Evolutionary conservation across 768 basidiomycete genomes (phyloP).

Genomic region (Udeniomyces megalosporus): DNA sequence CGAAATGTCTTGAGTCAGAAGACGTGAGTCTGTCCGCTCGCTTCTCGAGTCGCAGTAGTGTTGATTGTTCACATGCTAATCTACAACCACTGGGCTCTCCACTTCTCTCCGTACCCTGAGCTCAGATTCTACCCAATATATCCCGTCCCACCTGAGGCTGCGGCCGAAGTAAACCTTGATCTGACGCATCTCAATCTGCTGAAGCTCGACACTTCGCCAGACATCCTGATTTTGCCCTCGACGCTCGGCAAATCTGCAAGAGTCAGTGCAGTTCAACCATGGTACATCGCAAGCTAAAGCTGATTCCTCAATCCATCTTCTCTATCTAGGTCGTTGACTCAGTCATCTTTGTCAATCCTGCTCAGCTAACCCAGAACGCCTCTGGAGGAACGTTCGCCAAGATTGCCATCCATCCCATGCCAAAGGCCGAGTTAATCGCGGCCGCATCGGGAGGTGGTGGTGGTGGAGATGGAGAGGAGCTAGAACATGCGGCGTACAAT

Average conservation of each 20-base stretch:
- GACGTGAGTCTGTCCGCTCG: constrained; percentile 38
- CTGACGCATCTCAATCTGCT: constrained; percentile 54
- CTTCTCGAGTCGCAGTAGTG: no score
- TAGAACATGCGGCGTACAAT: constrained; percentile 31
- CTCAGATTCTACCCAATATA: constrained; percentile 87
- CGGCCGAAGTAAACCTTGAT: constrained; percentile 75
- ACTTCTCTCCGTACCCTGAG: not conserved
- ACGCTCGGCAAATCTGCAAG: constrained; percentile 78
- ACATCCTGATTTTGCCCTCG: constrained; percentile 75
- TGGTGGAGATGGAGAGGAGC: constrained; percentile 18
- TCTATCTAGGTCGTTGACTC: constrained; percentile 50
- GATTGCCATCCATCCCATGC: constrained; percentile 30
- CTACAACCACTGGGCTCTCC: not conserved
- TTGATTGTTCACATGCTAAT: no score
- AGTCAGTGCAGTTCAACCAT: constrained; percentile 35
- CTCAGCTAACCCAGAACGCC: constrained; percentile 37
- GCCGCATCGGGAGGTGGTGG: constrained; percentile 16
- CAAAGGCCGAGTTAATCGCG: constrained; percentile 20
- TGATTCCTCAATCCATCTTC: no score
- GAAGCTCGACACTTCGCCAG: constrained; percentile 42
- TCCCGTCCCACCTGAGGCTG: constrained; percentile 58
- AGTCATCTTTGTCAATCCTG: constrained; percentile 72
- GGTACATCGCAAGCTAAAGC: not conserved
- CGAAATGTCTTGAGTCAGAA: constrained; percentile 72
- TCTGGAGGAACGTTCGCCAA: constrained; percentile 33